phyloP scores from a whole-genome alignment of 345 rosid species.

The Dipteronia dyeriana region DNA sequence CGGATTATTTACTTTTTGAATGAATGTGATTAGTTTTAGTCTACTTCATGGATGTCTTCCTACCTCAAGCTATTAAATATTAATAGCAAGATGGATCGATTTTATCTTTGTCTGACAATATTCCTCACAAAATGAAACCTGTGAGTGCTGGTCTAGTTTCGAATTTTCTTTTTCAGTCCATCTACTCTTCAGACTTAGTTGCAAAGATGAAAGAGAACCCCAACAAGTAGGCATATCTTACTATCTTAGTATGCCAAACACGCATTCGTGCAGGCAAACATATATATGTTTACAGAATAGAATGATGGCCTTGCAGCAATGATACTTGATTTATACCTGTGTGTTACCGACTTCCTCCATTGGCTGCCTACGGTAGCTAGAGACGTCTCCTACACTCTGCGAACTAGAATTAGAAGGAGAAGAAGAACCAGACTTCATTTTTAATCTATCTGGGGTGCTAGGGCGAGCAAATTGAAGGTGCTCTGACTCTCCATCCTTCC shows the following conservation, averaged over 20 bases:
- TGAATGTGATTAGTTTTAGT: background rate
- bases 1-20: background rate
- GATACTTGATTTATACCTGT: constrained; percentile 46
- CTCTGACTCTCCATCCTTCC: constrained; percentile 55
- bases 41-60: background rate
- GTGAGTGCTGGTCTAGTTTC: background rate
- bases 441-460: constrained; percentile 47
- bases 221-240: no score
- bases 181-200: no score
- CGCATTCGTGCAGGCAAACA: no score
- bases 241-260: no score
- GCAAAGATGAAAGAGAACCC: no score
- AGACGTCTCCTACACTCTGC: constrained; percentile 36
- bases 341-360: constrained; percentile 55
- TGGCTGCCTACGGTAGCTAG: constrained; percentile 44
- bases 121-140: background rate
- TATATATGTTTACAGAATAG: no score
- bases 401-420: constrained; percentile 49
- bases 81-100: background rate
- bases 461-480: constrained; percentile 38
- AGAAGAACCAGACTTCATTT: constrained; percentile 48
- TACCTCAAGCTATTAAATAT: background rate
- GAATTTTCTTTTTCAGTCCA: no score
- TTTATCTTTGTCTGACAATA: background rate
- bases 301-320: background rate